Evolutionary conservation across 176 grass and related monocot genomes (phyloP).

Genomic region (Thalia dealbata): DNA sequence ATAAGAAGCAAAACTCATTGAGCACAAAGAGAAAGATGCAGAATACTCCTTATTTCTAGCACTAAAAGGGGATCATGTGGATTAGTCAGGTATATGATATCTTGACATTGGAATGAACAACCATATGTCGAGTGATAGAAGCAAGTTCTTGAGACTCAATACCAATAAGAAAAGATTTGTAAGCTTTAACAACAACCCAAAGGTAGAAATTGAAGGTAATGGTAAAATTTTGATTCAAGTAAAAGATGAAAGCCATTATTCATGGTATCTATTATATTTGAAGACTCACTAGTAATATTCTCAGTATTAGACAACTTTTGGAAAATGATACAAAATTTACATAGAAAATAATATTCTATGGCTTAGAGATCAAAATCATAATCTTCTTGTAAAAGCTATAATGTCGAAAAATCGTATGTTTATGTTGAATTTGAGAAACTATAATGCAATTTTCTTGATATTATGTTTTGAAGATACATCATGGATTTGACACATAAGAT

Average conservation of each 20-base stretch:
- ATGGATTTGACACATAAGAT: too few species aligned
- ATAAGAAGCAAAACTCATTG: not conserved
- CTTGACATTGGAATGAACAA: not conserved
- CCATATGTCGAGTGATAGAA: not conserved
- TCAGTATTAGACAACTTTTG: not conserved
- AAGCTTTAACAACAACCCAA: not conserved
- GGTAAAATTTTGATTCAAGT: not conserved
- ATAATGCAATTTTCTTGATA: too few species aligned
- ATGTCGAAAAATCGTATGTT: not conserved
- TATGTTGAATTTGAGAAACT: not conserved
- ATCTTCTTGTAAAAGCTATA: too few species aligned
- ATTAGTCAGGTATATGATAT: not conserved
- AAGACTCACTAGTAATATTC: not conserved
- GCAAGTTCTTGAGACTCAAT: too few species aligned
- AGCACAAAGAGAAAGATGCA: not conserved
- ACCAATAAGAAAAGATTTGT: not conserved
- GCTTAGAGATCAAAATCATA: too few species aligned
- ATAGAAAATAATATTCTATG: not conserved
- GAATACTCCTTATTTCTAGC: too few species aligned
- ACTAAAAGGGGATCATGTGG: too few species aligned
- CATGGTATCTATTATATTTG: not conserved
- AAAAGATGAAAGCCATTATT: not conserved
- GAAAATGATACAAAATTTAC: not conserved
- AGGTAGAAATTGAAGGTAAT: not conserved
- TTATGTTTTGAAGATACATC: too few species aligned